These are phyloP conservation scores for Salix udensis DNA, from an alignment of 345 rosid genomes.

Conservation along the genomic window DNA sequence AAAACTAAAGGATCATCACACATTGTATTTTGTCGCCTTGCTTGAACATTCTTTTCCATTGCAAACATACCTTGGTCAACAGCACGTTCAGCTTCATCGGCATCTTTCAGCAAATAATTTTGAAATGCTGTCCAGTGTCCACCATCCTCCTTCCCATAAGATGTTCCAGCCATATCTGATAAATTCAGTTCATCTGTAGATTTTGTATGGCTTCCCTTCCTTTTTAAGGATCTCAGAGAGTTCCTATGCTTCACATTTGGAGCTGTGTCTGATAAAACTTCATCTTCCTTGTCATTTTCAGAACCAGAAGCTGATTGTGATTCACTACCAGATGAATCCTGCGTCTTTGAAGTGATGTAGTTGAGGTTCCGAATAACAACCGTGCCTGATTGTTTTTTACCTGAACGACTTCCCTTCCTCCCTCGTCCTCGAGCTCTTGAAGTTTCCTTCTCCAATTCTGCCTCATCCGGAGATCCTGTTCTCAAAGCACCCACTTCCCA, in stretches of 20 bases:
- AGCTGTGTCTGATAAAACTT: conserved; percentile 20
- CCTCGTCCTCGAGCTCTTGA: conserved; percentile 19
- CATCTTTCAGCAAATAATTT: conserved; percentile 61
- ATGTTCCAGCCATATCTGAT: conserved; percentile 33
- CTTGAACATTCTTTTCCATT: conserved; percentile 55
- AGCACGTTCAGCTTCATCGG: conserved; percentile 58
- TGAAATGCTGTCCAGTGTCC: conserved; percentile 94
- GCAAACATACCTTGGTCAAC: conserved; percentile 45
- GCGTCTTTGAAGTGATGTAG: conserved; percentile 64
- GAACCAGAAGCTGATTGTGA: conserved; percentile 48
- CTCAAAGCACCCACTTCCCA: conserved; percentile 39
- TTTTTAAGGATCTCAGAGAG: conserved; percentile 35
- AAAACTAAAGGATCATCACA: conserved; percentile 57
- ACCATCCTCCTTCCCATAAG: conserved; percentile 48
- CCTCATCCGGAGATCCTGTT: conserved; percentile 42
- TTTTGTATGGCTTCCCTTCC: conserved; percentile 25
- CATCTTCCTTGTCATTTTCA: conserved; percentile 45
- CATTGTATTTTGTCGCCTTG: conserved; percentile 40
- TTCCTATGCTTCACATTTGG: conserved; percentile 25
- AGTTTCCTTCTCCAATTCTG: conserved; percentile 44
- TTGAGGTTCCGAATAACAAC: conserved; percentile 85
- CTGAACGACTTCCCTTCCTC: conserved; percentile 44
- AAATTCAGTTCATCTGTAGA: conserved; percentile 26
- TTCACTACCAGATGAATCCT: conserved; percentile 58
- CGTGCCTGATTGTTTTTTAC: conserved; percentile 60